Base-by-base conservation (phyloP, 495 filamentous ascomycete species). In the Xylaria palmicola region DNA sequence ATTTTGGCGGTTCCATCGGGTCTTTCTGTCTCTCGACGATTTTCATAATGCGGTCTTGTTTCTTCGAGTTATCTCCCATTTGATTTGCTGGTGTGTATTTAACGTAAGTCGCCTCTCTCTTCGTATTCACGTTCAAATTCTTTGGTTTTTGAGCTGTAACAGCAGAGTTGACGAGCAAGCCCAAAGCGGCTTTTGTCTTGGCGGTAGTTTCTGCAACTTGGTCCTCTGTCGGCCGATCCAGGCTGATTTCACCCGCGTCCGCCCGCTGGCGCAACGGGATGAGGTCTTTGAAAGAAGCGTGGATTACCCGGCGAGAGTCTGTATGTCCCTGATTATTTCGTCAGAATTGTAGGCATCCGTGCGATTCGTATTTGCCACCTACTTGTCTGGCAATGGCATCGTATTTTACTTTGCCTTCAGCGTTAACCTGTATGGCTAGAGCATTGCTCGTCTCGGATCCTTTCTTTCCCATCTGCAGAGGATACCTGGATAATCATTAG, bases 1-100 rank as follows among this genome's bases (percentile, higher is more conserved):
- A 97, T 67, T 97, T 97, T 1, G 94, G 94, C 13, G 95, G 95
- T 69, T 97, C 95, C 90, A 99, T 94, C 0, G 94, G 94, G 79
- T 99, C 94, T 62, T 88, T 85, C 75, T 97, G 94, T 37, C 91
- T 81, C 71, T 97, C 91, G 43, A 97, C 90, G 70, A 99, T 98
- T 79, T 98, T 98, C 85, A 99, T 93, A 63, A 99, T 96, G 12
- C 95, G 88, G 66, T 97, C 92, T 66, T 93, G 93, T 75, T 94
- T 94, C 69, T 85, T 85, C 8, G 83, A 83, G 40, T 82, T 91
- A 74, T 97, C 91, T 6, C 94, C 94, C 91, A 99, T 97, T 80
- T 99, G 94, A 65, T 93, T 92, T 5, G 91, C 91, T 1, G 94
- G 94, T 26, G 93, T 97, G 69, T 98, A 99, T 24, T 91, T 85